Evolutionary conservation across 371 early-diverging fungal genomes (phyloP).

Genomic region (Mucor piriformis): DNA sequence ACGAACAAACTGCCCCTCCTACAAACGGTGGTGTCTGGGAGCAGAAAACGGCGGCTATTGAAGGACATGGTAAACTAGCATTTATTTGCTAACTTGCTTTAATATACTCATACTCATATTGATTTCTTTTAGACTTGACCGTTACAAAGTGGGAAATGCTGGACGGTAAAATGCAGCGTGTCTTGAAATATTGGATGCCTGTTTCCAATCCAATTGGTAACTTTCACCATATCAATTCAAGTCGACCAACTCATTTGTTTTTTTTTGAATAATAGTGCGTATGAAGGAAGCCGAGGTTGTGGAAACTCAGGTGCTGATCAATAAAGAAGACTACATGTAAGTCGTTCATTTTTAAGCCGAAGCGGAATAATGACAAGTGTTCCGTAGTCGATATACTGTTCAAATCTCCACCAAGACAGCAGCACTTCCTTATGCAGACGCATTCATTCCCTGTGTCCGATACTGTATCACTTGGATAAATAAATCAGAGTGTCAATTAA

Average conservation of each 20-base stretch:
- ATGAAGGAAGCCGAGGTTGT: conserved; percentile 63
- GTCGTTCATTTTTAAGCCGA: background rate
- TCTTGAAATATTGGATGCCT: conserved; percentile 52
- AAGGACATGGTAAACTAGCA: conserved; percentile 49
- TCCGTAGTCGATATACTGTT: conserved; percentile 42
- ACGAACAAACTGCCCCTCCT: conserved; percentile 36
- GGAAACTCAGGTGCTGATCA: conserved; percentile 53
- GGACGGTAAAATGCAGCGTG: conserved; percentile 35
- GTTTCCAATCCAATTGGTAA: conserved; percentile 53
- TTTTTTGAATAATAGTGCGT: conserved; percentile 32
- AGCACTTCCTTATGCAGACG: conserved; percentile 61
- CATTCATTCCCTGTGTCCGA: conserved; percentile 57
- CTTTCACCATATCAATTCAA: background rate
- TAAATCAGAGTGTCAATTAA: conserved; percentile 50
- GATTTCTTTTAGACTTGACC: conserved; percentile 31
- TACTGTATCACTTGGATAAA: conserved; percentile 59
- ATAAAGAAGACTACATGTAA: conserved; percentile 55
- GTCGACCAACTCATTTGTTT: background rate
- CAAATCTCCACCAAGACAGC: conserved; percentile 52
- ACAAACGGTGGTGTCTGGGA: conserved; percentile 55
- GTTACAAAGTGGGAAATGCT: conserved; percentile 38
- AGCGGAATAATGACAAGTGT: background rate
- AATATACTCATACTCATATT: background rate
- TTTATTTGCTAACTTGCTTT: background rate
- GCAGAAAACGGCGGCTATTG: conserved; percentile 49